A percentile compares a stretch with the other conserved stretches of the same genome.
Conservation (phyloP, 2,329 filamentous ascomycete species). For the Trichoderma citrinoviride region DNA sequence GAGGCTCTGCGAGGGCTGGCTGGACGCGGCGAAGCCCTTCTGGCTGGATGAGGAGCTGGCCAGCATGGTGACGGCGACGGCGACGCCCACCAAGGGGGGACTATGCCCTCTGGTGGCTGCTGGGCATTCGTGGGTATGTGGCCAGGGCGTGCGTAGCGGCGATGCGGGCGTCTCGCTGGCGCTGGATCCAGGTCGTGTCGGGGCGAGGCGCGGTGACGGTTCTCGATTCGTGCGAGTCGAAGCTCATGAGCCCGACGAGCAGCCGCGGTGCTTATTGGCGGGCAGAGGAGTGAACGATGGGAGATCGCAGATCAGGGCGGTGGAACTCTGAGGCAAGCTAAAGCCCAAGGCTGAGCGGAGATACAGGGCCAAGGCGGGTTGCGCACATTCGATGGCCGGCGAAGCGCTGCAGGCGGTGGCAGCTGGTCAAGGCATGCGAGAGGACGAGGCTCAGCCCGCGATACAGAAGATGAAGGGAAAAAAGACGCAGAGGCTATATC, state of each 20-base stretch:
- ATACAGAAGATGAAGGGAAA: neutral
- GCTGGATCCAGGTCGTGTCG: neutral
- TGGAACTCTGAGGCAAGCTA: slow-evolving; percentile 13
- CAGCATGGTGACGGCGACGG: slow-evolving; percentile 35
- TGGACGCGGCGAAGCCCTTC: slow-evolving; percentile 34
- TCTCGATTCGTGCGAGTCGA: neutral
- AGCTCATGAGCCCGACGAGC: slow-evolving; percentile 5
- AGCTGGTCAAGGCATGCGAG: slow-evolving; percentile 9
- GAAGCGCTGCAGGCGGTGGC: neutral
- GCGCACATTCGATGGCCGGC: slow-evolving; percentile 10
- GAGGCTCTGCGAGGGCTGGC: slow-evolving; percentile 37
- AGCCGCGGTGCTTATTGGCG: neutral
- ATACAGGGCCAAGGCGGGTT: neutral
- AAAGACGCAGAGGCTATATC: neutral
- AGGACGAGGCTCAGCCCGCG: slow-evolving; percentile 4
- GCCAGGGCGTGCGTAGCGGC: neutral
- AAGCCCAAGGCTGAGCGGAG: neutral
- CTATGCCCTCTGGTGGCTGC: slow-evolving; percentile 37
- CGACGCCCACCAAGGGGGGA: slow-evolving; percentile 36
- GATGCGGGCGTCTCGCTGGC: neutral
- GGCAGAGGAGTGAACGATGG: neutral
- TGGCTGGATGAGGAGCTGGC: slow-evolving; percentile 35
- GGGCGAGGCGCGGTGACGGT: neutral
- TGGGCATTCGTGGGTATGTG: slow-evolving; percentile 37
- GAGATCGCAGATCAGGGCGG: slow-evolving; percentile 18